Evolutionary conservation across 1,284 basidiomycete genomes (phyloP), one percentile per base, ranked within the genome.

Genomic region (Heterobasidion irregulare): DNA sequence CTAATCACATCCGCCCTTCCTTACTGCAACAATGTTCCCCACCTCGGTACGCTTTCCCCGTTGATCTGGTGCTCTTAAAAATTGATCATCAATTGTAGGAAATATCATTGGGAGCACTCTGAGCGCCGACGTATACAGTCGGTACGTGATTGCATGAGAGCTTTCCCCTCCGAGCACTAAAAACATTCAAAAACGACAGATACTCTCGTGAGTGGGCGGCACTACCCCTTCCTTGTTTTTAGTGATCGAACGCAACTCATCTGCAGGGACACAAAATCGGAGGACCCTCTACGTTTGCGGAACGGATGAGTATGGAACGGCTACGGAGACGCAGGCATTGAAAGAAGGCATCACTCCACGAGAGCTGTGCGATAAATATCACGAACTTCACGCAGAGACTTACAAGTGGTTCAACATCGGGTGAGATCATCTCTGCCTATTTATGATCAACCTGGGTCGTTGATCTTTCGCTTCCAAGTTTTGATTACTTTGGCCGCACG

Each of bases 21-120:
- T 12, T 99, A 96, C 68, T 98, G 97, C 70, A 99, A 99, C 73
- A 99, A 99, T 67, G 96, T 98, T 13, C 97, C 97, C 26, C 97
- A 99, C 77, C 83, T 99, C 52, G 90, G 91, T 89, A 58, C 58
- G 78, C 65, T 19, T 26, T 26, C 26, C 26, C 26, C 15, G 57
- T 51, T 51, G 19, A 32, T 8, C 44, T n/a, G 19, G 53, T 57
- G 48, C 55, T 52, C 33, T 56, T 49, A 15, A 43, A 53, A 7
- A 34, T 50, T 58, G 13, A 12, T 12, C 48, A 8, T 26, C 8
- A 8, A 16, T 16, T 53, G 10, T 59, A 85, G 96, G 96, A 50
- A 99, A 99, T 72, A 97, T 99, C 69, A 98, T 99, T 66, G 97
- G 97, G 62, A 98, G 92, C 63, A 91, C 86, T 12, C 79, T 98